phyloP scores from a whole-genome alignment of 257 asterid genomes.

The Paraleonurus japonicus region DNA sequence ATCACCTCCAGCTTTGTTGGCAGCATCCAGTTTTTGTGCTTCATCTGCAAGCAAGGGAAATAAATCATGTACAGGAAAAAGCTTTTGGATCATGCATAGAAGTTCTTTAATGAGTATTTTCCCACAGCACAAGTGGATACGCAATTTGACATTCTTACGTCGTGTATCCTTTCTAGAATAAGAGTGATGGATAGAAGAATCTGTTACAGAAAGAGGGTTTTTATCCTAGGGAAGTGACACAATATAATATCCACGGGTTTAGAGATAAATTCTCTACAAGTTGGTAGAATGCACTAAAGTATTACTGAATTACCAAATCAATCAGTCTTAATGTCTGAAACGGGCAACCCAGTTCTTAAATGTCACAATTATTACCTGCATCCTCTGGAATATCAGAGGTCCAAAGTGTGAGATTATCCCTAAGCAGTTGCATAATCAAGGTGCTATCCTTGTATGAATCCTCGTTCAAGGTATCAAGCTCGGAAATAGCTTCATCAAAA shows the following conservation, averaged over 20 bases:
- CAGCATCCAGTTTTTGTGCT: conserved; percentile 49
- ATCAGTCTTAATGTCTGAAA: neutral
- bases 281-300: neutral
- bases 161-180: neutral
- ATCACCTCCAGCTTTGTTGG: conserved; percentile 55
- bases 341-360: neutral
- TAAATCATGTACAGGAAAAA: neutral
- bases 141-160: neutral
- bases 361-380: conserved; percentile 49
- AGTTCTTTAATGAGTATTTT: neutral
- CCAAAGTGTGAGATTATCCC: conserved; percentile 93
- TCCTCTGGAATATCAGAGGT: conserved; percentile 88
- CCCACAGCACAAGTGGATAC: conserved; percentile 1
- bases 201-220: neutral
- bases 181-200: conserved; percentile 5
- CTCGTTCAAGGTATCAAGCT: conserved; percentile 79
- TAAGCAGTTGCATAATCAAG: conserved; percentile 85
- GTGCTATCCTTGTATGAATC: conserved; percentile 95
- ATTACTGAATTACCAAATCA: neutral
- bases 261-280: neutral
- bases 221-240: neutral
- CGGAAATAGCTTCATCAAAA: conserved; percentile 93
- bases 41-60: conserved; percentile 50
- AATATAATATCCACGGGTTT: neutral
- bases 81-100: neutral